Evolutionary conservation across 2,329 filamentous ascomycete genomes (phyloP).

Genomic region (Phyllosticta capitalensis): DNA sequence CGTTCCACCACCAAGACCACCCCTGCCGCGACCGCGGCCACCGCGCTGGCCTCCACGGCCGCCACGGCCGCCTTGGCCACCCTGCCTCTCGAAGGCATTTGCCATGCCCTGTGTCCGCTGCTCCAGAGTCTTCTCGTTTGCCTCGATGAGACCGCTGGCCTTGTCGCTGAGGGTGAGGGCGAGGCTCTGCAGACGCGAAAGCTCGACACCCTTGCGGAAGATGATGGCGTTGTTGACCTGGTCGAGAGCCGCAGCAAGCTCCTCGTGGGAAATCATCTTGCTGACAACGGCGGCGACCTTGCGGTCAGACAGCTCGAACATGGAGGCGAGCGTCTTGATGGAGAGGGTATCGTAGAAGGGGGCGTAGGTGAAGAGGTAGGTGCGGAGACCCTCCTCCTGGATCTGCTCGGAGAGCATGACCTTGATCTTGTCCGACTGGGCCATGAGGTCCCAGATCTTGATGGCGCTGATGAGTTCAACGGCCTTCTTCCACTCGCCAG

Average conservation of each 20-base stretch:
- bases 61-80: conserved; percentile 62
- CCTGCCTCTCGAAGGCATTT: conserved; percentile 90
- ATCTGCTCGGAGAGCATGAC: conserved; percentile 95
- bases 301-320: conserved; percentile 88
- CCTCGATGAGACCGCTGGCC: conserved; percentile 89
- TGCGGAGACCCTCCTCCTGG: conserved; percentile 94
- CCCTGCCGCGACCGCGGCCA: conserved; percentile 51
- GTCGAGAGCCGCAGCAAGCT: conserved; percentile 89
- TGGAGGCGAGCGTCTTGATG: conserved; percentile 70
- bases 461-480: conserved; percentile 90
- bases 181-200: conserved; percentile 89
- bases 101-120: conserved; percentile 92
- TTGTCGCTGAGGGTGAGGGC: conserved; percentile 93
- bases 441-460: conserved; percentile 99
- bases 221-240: conserved; percentile 96
- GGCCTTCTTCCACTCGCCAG: conserved; percentile 97
- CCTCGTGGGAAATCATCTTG: conserved; percentile 99
- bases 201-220: conserved; percentile 98
- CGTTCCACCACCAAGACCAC: conserved; percentile 53
- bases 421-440: conserved; percentile 88
- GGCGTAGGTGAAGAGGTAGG: conserved; percentile 98
- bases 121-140: conserved; percentile 94
- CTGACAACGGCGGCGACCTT: conserved; percentile 94
- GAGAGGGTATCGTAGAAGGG: conserved; percentile 98
- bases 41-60: conserved; percentile 49